Evolutionary conservation across 495 filamentous ascomycete species (phyloP), one percentile per base, ranked within the genome.

Genomic region (Saxispiralis lemnorum): DNA sequence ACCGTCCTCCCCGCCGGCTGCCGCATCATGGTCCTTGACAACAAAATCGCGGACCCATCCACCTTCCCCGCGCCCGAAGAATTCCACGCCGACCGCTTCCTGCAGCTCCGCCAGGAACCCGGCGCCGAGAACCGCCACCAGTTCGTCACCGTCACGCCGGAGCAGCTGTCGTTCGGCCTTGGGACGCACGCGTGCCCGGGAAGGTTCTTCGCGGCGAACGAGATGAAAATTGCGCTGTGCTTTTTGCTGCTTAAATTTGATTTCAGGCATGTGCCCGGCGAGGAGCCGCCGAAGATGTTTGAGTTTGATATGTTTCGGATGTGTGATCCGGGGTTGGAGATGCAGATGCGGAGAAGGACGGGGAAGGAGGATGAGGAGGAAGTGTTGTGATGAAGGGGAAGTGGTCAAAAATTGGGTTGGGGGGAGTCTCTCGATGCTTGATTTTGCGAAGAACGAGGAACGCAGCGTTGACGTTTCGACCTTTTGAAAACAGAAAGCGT

Each of bases 81-180:
- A 14, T 78, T 75, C 48, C 70, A 78, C 47, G 65, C 64, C 0
- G 61, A 66, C 18, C 67, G 74, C 10, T 76, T 68, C 51, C 63
- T 59, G 36, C 66, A 63, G 28, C 51, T 70, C 14, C 60, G 71
- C 3, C 48, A 67, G 15, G 32, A 51, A 13, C 54, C 58, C 4
- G 52, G 49, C 10, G 47, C 56, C 17, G 51, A 52, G 6, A 59
- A 61, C 12, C 49, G 47, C 7, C 51, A 62, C 36, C 63, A 69
- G 19, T 71, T 66, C 46, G 60, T 63, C 7, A 57, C 62, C 24
- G 65, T 70, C 9, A 52, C 58, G 1, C 56, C 63, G 7, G 57
- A 67, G 18, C 57, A 65, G 43, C 56, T 66, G 6, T 55, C 50
- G 0, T 75, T 71, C 42, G 69, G 70, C 0, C 59, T 66, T 38